phyloP scores from a whole-genome alignment of 116 monocot species.

The Thalassia testudinum region DNA sequence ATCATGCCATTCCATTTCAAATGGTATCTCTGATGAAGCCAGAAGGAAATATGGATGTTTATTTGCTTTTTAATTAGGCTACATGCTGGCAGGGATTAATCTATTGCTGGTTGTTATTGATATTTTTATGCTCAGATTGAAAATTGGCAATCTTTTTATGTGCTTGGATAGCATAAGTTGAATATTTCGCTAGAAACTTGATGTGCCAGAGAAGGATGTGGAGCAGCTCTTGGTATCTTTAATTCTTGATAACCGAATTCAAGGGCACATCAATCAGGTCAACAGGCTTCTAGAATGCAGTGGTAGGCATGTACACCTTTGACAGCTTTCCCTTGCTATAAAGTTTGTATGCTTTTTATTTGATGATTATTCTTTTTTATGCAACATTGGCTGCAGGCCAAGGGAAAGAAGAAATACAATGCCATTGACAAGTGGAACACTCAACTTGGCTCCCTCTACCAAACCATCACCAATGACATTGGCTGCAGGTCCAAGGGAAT shows the following conservation, averaged over 20 bases:
- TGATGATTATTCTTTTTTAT: neutral
- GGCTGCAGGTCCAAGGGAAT: too few relatives aligned
- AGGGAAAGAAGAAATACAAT: conserved; percentile 86
- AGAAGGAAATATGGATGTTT: too few relatives aligned
- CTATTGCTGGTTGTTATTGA: too few relatives aligned
- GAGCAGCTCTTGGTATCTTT: conserved; percentile 93
- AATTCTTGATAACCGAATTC: conserved; percentile 79
- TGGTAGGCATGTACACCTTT: conserved; percentile 44
- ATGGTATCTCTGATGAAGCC: too few relatives aligned
- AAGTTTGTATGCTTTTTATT: neutral
- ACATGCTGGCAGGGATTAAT: too few relatives aligned
- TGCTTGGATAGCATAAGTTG: neutral
- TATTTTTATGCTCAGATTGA: too few relatives aligned
- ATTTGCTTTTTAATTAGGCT: too few relatives aligned
- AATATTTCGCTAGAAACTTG: conserved; percentile 49
- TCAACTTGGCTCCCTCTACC: conserved; percentile 73
- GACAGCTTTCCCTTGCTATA: neutral
- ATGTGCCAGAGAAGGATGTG: conserved; percentile 95
- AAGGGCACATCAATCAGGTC: conserved; percentile 97
- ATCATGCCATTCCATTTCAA: too few relatives aligned
- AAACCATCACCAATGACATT: conserved; percentile 71
- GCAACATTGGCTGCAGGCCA: conserved; percentile 30
- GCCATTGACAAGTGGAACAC: conserved; percentile 98
- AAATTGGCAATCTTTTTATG: neutral
- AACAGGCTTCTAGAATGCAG: conserved; percentile 80